These are phyloP conservation scores for Aspergillus leporis DNA, from an alignment of 495 filamentous ascomycete species.

Conservation along the genomic window DNA sequence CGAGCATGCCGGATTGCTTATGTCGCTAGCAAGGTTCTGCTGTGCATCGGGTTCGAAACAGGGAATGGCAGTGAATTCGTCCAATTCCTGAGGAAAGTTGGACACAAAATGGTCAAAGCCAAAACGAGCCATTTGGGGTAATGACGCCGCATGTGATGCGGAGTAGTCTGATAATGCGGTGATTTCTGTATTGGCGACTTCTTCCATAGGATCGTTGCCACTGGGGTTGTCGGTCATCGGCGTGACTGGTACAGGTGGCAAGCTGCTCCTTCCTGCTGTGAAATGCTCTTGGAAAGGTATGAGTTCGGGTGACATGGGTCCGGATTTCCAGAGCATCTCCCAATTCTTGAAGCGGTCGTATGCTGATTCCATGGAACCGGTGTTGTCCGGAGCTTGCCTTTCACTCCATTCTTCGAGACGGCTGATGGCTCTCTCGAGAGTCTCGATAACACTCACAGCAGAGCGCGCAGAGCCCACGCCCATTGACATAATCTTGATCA, in stretches of 20 bases:
- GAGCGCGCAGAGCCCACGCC: constrained; percentile 51
- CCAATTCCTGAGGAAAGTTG: constrained; percentile 48
- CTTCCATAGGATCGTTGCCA: constrained; percentile 23
- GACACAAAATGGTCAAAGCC: constrained; percentile 49
- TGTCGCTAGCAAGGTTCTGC: constrained; percentile 23
- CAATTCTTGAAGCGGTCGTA: constrained; percentile 55
- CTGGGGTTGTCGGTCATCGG: constrained; percentile 19
- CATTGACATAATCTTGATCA: constrained; percentile 56
- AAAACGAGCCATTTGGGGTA: constrained; percentile 41
- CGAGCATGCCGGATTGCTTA: constrained; percentile 23
- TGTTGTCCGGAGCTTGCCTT: constrained; percentile 33
- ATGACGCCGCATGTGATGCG: constrained; percentile 26
- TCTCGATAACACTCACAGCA: constrained; percentile 53
- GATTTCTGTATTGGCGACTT: constrained; percentile 25
- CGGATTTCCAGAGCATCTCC: constrained; percentile 55
- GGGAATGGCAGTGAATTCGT: constrained; percentile 49
- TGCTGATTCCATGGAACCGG: constrained; percentile 39
- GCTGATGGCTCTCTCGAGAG: constrained; percentile 50
- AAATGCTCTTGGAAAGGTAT: constrained; percentile 24
- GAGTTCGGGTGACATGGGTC: constrained; percentile 41
- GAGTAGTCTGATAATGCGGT: constrained; percentile 32
- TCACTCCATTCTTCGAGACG: constrained; percentile 46
- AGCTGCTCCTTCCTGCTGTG: constrained; percentile 19
- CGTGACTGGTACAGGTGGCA: constrained; percentile 24
- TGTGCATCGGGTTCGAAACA: constrained; percentile 46